Evolutionary conservation across 306 rosid species (phyloP), one percentile per base, ranked within the genome.

Genomic region (Vachellia pachyceras): DNA sequence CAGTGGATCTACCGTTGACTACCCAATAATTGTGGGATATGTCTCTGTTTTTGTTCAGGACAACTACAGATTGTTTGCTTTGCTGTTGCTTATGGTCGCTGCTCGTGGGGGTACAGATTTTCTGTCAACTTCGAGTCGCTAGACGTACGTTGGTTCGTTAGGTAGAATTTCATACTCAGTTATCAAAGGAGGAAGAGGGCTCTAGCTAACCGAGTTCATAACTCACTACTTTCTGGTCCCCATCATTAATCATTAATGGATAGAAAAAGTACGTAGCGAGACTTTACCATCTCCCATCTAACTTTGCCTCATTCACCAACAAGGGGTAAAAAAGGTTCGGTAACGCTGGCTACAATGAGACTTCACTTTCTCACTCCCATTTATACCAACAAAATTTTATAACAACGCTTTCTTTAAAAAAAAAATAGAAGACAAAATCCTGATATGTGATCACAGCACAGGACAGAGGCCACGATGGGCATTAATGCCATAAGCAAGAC

Each of bases 1-100:
- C 72, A 65, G 85, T 84, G 89, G 88, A 70, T 78, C 58, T 25
- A 58, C 64, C 88, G n/a, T 23, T 54, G 7, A 88, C 89, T 84
- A 69, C 35, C 71, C 42, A 20, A 45, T 18, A 37, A 12, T 12
- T 12, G 11, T 49, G 6, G 8, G 18, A 15, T 9, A 41, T 69
- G 36, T 5, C 82, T 57, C 70, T 69, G 80, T 33, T 73, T 81
- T 73, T 40, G 57, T 80, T 63, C 9, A 65, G 67, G 49, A 49
- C 55, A 49, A 5, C 55, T 15, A 44, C 47, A 45, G 8, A 25
- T 74, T 69, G 47, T 39, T n/a, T 75, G 10, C 20, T 80, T 22
- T 22, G 50, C 68, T 45, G 49, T 45, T 45, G 49, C 50, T 8
- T 45, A 45, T 10, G 50, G 50, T 11, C 3, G 13, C 5, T 47